Base-by-base conservation (phyloP, 305 asterid genomes). In the Caryopteris hybrid region DNA sequence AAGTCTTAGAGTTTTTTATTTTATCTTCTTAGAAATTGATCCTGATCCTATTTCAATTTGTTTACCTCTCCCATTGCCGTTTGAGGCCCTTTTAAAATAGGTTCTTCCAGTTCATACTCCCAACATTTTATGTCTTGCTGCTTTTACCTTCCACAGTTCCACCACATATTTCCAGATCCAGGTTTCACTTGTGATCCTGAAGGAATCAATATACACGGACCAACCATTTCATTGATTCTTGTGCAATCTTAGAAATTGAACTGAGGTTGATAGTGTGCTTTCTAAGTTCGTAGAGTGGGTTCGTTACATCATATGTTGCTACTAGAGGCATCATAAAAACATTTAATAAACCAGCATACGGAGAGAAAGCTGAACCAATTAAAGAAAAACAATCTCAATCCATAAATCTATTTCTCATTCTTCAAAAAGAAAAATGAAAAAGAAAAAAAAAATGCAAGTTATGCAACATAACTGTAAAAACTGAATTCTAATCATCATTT, bases 241-340 rank as follows among this genome's bases (percentile, higher is more conserved):
- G 14, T 34, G 17, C 33, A 60, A 11, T 50, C 13, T 21, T 21
- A 20, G 51, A 41, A 52, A 39, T n/a, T 13, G 38, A 18, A 47
- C 16, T n/a, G n/a, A 36, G 2, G 50, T 12, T 17, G 52, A 20
- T 23, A 5, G 5, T 0, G 17, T 17, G 17, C 41, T n/a, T 13
- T 9, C 27, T 6, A 10, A 10, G 9, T 25, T 27, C 45, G 11
- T 17, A 51, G 60, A 51, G 21, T 36, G n/a, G 8, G 29, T 25
- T 25, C 2, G 3, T 25, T 25, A 25, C 97, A 47, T 88, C 89
- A 63, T 88, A 88, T 71, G 81, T 78, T 11, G 66, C 84, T 64
- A 90, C 85, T 81, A 88, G 97, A 62, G 75, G 79, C 79, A 88
- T 67, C 5, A 88, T 78, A 46, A 82, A 69, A 14, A 86, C 84